Percentiles rank a stretch among this genome's conserved stretches.
These are phyloP conservation scores for Candida sp. DNA, from an alignment of 1,139 yeast genomes.

Conservation along the genomic window DNA sequence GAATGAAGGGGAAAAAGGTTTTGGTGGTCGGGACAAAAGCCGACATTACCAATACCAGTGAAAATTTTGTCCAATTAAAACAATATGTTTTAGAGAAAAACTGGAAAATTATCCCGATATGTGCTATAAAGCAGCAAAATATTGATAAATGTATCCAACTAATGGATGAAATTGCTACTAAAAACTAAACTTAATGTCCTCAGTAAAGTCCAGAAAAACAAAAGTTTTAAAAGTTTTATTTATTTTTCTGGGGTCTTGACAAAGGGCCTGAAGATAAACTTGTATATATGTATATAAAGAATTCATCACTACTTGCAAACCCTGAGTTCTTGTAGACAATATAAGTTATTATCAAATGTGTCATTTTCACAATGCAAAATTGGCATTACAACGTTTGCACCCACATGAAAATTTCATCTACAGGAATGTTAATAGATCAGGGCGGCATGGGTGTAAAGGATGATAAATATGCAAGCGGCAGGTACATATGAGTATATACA, in stretches of 20 bases:
- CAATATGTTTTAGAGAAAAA: conserved; percentile 34
- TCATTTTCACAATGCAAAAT: background rate
- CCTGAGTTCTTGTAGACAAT: background rate
- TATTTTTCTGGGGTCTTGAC: no score
- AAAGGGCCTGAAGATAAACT: background rate
- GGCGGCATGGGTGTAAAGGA: no score
- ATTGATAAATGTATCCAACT: conserved; percentile 63
- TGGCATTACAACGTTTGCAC: background rate
- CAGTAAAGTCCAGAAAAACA: no score
- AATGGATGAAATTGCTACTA: conserved; percentile 63
- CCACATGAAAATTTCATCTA: background rate
- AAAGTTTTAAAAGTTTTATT: no score
- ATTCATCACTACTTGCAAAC: background rate
- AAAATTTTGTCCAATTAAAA: conserved; percentile 40
- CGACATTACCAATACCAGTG: conserved; percentile 56
- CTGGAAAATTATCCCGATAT: conserved; percentile 82
- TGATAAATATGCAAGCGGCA: no score
- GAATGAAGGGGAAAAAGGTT: conserved; percentile 58
- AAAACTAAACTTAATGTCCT: no score
- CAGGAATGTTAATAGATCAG: no score
- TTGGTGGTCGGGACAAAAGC: conserved; percentile 94
- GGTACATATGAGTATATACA: no score
- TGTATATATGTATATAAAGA: background rate
- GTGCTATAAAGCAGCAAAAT: conserved; percentile 73
- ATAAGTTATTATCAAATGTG: background rate